Evolutionary conservation across 75 land plant species (phyloP), one percentile per base, ranked within the genome.

Genomic region (Chamaecyparis obtusa): DNA sequence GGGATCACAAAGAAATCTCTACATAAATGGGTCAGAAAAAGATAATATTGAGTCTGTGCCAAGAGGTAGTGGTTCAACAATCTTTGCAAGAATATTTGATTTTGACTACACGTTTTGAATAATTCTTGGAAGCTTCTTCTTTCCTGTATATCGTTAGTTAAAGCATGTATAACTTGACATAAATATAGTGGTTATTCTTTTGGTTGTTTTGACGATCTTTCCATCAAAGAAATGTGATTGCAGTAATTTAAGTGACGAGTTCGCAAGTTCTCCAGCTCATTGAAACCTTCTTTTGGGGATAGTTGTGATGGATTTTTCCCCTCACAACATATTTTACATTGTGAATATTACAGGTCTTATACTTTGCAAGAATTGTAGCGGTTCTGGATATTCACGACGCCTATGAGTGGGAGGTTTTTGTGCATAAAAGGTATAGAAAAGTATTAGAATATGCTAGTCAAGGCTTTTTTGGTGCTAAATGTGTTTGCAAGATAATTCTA

Each of bases 311-410:
- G 36, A 76, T 76, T 41, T 27, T 79, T 79, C 3, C 9, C n/a
- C 27, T 27, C 27, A 16, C 9, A 5, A 7, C 41, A n/a, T 79
- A 79, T 41, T 41, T 41, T 39, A 4, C 17, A 77, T 32, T 83
- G 32, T 83, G 49, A 27, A 16, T n/a, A 51, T 49, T 84, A n/a
- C 88, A 96, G 98, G 98, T 57, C 87, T 96, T 86, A 90, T 96
- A 51, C 87, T 96, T 30, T 96, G 98, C 90, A 96, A 93, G 90
- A 93, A 90, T 19, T 96, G 98, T 89, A 91, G 75, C 79, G 98
- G 98, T 24, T 96, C 97, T 77, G 98, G 98, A 46, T 96, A 94
- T 89, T 95, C 98, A 54, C 91, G 92, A 69, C 92, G 97, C 21
- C 85, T 96, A 77, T 95, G 83, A 89, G 57, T 24, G 32, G 36